Evolutionary conservation across 306 rosid genomes (phyloP).

Genomic region (Vigna unguiculata): DNA sequence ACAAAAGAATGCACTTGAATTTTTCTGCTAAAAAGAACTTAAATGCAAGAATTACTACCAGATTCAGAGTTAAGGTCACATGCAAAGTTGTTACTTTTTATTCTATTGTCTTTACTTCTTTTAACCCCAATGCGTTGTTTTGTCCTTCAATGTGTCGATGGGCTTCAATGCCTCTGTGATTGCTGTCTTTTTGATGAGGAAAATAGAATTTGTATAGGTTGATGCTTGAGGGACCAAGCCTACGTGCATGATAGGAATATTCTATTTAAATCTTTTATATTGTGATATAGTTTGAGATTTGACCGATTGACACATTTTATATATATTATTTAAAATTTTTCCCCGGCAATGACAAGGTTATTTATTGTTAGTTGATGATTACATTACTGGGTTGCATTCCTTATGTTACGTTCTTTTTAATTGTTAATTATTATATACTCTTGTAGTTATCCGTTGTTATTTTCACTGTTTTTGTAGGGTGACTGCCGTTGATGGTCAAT

Average conservation of each 20-base stretch:
- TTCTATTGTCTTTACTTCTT: not conserved
- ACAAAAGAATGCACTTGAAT: not conserved
- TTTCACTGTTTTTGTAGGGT: conserved; percentile 62
- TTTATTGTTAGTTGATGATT: conserved; percentile 36
- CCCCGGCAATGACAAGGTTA: not conserved
- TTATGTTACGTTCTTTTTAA: conserved; percentile 12
- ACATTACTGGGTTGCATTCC: conserved; percentile 9
- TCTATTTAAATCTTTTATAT: not conserved
- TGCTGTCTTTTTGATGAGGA: not conserved
- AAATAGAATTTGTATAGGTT: not conserved
- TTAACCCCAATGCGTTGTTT: not conserved
- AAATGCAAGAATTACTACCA: conserved; percentile 7
- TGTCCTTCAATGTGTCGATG: not conserved
- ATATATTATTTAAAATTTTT: not conserved
- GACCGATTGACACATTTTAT: conserved; percentile 5
- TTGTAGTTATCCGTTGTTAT: not conserved
- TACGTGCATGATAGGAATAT: not conserved
- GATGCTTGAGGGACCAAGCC: conserved; percentile 3
- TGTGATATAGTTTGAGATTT: not conserved
- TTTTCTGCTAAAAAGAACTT: not conserved
- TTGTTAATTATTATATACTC: not conserved
- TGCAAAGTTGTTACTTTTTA: conserved; percentile 13
- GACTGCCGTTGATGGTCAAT: conserved; percentile 95
- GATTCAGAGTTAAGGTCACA: not conserved
- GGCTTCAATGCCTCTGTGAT: not conserved